These are phyloP conservation scores for Tetraselmis chui DNA, from an alignment of 139 green algal genomes.

Conservation along the genomic window DNA sequence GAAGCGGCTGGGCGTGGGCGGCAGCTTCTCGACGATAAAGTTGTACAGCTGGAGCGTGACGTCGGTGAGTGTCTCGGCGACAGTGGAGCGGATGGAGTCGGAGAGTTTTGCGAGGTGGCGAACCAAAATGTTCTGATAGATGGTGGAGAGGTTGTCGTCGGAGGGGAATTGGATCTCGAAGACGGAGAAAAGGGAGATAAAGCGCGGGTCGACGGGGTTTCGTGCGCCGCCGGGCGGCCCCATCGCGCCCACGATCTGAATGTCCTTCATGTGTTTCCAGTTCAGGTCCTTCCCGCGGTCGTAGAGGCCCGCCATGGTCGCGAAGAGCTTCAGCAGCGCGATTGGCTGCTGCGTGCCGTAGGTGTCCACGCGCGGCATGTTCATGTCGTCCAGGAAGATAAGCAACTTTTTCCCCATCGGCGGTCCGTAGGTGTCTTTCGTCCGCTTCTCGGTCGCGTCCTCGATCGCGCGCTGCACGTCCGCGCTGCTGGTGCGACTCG, in stretches of 20 bases:
- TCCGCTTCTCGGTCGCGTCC: slow-evolving; percentile 70
- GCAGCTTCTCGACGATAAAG: slow-evolving; percentile 67
- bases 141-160: slow-evolving; percentile 60
- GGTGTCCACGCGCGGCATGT: slow-evolving; percentile 73
- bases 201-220: slow-evolving; percentile 77
- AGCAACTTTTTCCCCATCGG: slow-evolving; percentile 70
- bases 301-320: slow-evolving; percentile 48
- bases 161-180: slow-evolving; percentile 79
- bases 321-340: slow-evolving; percentile 73
- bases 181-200: slow-evolving; percentile 71
- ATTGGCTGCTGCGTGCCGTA: slow-evolving; percentile 84
- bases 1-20: slow-evolving; percentile 68
- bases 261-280: slow-evolving; percentile 89
- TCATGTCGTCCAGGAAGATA: slow-evolving; percentile 80
- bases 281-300: slow-evolving; percentile 82
- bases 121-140: slow-evolving; percentile 72
- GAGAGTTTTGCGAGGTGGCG: slow-evolving; percentile 45
- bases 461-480: slow-evolving; percentile 70
- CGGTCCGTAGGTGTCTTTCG: slow-evolving; percentile 75
- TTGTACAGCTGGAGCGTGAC: slow-evolving; percentile 66
- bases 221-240: slow-evolving; percentile 74
- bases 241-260: slow-evolving; percentile 78
- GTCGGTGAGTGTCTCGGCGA: slow-evolving; percentile 38
- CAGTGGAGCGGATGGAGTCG: slow-evolving; percentile 39
- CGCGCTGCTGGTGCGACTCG: slow-evolving; percentile 40